Evolutionary conservation across 176 grass and related monocot species (phyloP), one percentile per base, ranked within the genome.

Genomic region (Juncus inflexus): DNA sequence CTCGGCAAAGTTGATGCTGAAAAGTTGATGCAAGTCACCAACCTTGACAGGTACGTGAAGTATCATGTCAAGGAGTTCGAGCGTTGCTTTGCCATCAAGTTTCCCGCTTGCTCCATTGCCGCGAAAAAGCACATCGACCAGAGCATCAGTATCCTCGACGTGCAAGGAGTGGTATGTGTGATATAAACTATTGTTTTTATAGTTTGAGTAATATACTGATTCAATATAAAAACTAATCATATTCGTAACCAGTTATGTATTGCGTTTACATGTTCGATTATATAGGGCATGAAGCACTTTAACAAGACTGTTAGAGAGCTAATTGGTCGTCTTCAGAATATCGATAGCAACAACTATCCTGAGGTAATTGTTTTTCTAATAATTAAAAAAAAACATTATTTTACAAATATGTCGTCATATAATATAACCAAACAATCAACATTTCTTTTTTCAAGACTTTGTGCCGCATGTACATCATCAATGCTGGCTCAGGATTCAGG

Each of bases 401-500:
- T 0, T 58, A 61, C 5, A 43, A 35, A 7, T 5, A 14, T 42
- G 0, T 3, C 15, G 3, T 58, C 42, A 35, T 11, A 11, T 15
- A 42, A 55, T 4, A 1, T 53, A 0, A 51, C 57, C n/a, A 60
- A 9, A 9, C 45, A 11, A 19, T 9, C 4, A 51, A 65, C 7
- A 0, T 54, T 63, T 28, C 56, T 42, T n/a, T 58, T 64, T 42
- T 49, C 4, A 12, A 96, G 94, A 99, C 94, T 3, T 65, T 99
- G 49, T 99, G 83, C 64, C 94, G 88, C 45, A 99, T 99, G 94
- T 99, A 91, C 77, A 99, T 99, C 75, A 83, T 99, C 72, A 99
- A 99, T 12, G 94, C 94, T 9, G 94, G 88, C 10, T 80, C 85
- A 52, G 94, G 94, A 37, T 99, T 99, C 74, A 99, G 88, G 58